Base-by-base conservation (phyloP, 805 yeast genomes). In the Candida mattraensis region DNA sequence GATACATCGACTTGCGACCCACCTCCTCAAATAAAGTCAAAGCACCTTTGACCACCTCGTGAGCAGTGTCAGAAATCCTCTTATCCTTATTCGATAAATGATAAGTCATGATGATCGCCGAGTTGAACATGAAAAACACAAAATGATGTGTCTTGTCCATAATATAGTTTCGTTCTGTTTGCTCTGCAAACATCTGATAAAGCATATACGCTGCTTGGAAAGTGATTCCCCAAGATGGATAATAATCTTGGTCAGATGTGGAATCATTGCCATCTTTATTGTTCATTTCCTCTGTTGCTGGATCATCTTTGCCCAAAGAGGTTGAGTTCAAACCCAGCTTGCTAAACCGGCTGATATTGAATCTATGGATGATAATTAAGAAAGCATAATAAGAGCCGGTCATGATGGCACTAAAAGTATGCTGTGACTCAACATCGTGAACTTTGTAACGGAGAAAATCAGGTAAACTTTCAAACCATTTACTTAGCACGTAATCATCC, bases 161-260 rank as follows among this genome's bases (percentile, higher is more conserved):
- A 48, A 80, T 33, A 77, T 18, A 79, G 76, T 40, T 69, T 28
- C 32, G 16, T 25, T 26, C 27, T 20, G 15, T 29, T 67, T 56
- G 72, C 65, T n/a, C 79, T 74, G 15, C 84, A 80, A 50, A 41
- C 74, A 76, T 37, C 75, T 79, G 29, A 74, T 66, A 39, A 80
- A 83, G 80, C 79, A 80, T 80, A 50, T 84, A 74, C 2, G 91
- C 86, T 1, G 91, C 85, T 57, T 82, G 87, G 66, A 83, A 83
- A 3, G 87, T 83, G 39, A 83, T 81, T 7, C 88, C 86, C 82
- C 86, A 78, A n/a, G 83, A 75, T 5, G 87, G 86, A 53, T 78
- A 79, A 47, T 53, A 51, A 54, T 67, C 61, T 61, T 69, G 69
- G 44, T 60, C 66, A n/a, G 70, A 66, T 39, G 28, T 15, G 26